Evolutionary conservation across 169 alveolate species (phyloP).

Genomic region (Plasmodium knowlesi): DNA sequence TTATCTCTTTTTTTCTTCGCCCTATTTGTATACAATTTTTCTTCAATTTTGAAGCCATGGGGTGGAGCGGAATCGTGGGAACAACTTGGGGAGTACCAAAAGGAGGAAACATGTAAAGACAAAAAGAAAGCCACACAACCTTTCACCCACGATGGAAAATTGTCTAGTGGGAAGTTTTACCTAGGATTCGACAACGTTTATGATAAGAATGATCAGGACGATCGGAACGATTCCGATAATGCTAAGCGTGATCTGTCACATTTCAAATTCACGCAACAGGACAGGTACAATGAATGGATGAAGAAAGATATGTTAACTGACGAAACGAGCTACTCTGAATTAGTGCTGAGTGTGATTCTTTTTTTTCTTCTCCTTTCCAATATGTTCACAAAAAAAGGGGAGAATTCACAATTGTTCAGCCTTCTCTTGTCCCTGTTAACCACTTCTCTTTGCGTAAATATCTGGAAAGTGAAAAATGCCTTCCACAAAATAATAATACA

Average conservation of each 20-base stretch:
- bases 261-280: not conserved
- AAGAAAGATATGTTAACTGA: constrained; percentile 3
- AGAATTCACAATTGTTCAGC: constrained; percentile 1
- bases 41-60: not conserved
- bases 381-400: not conserved
- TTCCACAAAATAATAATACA: not conserved
- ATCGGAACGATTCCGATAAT: not conserved
- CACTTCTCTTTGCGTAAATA: constrained; percentile 7
- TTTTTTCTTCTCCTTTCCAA: constrained; percentile 6
- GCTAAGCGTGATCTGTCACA: not conserved
- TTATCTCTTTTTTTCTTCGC: constrained; percentile 30
- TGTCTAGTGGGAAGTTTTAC: not conserved
- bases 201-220: not conserved
- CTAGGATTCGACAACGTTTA: not conserved
- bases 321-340: constrained; percentile 10
- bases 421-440: constrained; percentile 16
- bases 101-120: not conserved
- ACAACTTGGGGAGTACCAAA: not conserved
- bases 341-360: constrained; percentile 15
- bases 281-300: not conserved
- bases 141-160: not conserved
- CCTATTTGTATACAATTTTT: constrained; percentile 22
- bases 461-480: not conserved
- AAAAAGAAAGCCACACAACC: not conserved
- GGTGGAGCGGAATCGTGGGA: not conserved